These are phyloP conservation scores for Lactarius sp. DNA, from an alignment of 768 basidiomycete species.

Conservation along the genomic window DNA sequence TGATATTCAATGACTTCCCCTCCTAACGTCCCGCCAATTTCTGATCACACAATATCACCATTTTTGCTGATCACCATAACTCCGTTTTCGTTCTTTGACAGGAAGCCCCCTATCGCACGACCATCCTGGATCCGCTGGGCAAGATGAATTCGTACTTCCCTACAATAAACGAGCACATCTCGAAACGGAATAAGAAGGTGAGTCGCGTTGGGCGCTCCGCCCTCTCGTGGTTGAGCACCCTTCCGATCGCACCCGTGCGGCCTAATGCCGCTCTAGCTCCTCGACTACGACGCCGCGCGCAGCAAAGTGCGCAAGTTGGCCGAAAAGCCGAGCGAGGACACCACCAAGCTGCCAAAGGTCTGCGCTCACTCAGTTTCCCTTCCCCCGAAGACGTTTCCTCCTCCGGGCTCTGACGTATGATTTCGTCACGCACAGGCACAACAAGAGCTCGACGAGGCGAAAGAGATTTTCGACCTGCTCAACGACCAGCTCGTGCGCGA, in stretches of 20 bases:
- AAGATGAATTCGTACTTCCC: slow-evolving; percentile 97
- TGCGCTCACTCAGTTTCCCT: slow-evolving; percentile 22
- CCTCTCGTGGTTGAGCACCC: background rate
- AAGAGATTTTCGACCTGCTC: slow-evolving; percentile 89
- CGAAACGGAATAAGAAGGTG: slow-evolving; percentile 96
- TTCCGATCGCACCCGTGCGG: slow-evolving; percentile 17
- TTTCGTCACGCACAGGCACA: slow-evolving; percentile 57
- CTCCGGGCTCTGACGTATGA: background rate
- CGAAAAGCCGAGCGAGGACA: slow-evolving; percentile 91
- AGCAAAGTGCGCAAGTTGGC: slow-evolving; percentile 84
- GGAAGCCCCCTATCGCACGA: slow-evolving; percentile 93
- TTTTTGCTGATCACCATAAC: background rate
- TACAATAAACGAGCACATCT: slow-evolving; percentile 86
- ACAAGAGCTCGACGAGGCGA: slow-evolving; percentile 91
- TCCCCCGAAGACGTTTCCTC: background rate
- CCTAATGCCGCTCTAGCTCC: slow-evolving; percentile 49
- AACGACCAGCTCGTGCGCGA: slow-evolving; percentile 91
- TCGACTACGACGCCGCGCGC: slow-evolving; percentile 93
- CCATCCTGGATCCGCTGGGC: slow-evolving; percentile 91
- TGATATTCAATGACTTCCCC: slow-evolving; percentile 14
- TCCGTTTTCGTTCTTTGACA: slow-evolving; percentile 30
- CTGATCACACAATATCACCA: slow-evolving; percentile 1
- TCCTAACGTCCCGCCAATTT: slow-evolving; percentile 4
- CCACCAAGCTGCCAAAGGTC: slow-evolving; percentile 84
- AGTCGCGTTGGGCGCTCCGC: slow-evolving; percentile 3